phyloP scores from a whole-genome alignment of 305 asterid species.

The Solanum hybrid region DNA sequence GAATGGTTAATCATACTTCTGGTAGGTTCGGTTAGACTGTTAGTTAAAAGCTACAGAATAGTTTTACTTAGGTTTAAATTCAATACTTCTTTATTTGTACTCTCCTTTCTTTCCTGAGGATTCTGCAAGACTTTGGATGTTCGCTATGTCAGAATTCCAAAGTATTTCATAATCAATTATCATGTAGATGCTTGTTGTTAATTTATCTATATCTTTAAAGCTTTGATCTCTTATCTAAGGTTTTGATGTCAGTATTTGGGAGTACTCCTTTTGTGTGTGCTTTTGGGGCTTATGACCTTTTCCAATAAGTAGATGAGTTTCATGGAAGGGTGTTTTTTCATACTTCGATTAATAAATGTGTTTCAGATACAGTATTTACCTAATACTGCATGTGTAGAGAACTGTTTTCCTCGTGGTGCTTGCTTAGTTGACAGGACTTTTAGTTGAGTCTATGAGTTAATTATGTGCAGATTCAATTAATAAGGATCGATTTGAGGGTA shows the following conservation, averaged over 20 bases:
- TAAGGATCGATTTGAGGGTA: slow-evolving; percentile 82
- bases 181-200: background rate
- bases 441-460: slow-evolving; percentile 3
- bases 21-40: background rate
- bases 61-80: background rate
- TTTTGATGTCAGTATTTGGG: background rate
- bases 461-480: slow-evolving; percentile 68
- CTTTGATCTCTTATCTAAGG: background rate
- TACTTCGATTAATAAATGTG: background rate
- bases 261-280: background rate
- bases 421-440: background rate
- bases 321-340: background rate
- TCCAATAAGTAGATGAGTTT: background rate
- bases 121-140: background rate
- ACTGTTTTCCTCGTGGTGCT: background rate
- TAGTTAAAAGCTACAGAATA: background rate
- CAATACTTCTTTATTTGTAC: background rate
- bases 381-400: background rate
- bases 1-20: background rate
- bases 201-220: background rate
- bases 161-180: background rate
- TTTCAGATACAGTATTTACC: background rate
- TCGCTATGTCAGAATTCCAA: background rate
- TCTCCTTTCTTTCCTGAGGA: background rate
- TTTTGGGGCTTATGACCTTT: background rate